A percentile compares a stretch with the other conserved stretches of the same genome.
phyloP scores from a whole-genome alignment of 164 flowering plant species.

The Tinospora cordifolia region DNA sequence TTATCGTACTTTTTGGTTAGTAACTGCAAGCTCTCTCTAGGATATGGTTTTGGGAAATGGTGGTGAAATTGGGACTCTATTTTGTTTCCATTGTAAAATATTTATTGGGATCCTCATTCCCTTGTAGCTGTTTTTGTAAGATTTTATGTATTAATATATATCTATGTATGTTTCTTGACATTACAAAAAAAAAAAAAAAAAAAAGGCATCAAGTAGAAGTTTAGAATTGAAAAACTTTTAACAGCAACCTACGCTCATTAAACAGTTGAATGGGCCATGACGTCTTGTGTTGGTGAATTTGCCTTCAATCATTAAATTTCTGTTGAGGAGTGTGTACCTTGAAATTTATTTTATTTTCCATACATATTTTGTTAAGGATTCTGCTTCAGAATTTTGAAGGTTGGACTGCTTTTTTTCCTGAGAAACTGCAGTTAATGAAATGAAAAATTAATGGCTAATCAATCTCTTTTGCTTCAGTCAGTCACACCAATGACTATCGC shows the following conservation, averaged over 20 bases:
- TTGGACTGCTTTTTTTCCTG: background rate
- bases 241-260: background rate
- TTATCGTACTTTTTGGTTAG: no score
- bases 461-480: background rate
- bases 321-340: background rate
- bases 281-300: background rate
- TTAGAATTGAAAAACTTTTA: background rate
- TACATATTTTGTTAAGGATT: no score
- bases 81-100: no score
- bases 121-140: no score
- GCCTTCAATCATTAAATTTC: background rate
- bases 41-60: no score
- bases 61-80: no score
- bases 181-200: background rate
- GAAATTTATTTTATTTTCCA: no score
- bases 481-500: background rate
- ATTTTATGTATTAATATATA: no score
- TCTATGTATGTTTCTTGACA: no score
- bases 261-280: background rate
- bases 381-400: background rate
- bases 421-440: background rate
- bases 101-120: no score
- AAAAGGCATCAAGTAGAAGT: background rate
- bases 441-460: background rate
- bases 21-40: no score